These are phyloP conservation scores for Saccharomycopsis babjevae DNA, from an alignment of 805 yeast genomes.

Conservation along the genomic window DNA sequence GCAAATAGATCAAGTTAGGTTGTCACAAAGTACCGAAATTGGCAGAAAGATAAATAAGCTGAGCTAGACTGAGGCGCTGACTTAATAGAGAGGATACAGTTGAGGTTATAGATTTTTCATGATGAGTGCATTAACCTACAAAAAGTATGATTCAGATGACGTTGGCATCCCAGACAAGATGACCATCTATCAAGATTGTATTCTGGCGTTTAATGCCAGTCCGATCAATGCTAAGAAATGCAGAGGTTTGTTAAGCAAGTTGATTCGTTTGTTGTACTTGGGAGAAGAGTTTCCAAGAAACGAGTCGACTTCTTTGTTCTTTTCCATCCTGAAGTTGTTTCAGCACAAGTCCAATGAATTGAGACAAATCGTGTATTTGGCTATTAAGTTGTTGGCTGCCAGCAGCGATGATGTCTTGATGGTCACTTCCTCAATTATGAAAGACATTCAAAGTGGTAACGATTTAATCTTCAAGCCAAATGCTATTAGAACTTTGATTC, in stretches of 20 bases:
- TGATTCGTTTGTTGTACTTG: slow-evolving; percentile 68
- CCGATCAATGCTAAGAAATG: slow-evolving; percentile 85
- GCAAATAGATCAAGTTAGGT: too few relatives aligned
- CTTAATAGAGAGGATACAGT: too few relatives aligned
- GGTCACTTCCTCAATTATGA: slow-evolving; percentile 98
- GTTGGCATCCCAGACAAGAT: slow-evolving; percentile 79
- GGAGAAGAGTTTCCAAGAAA: slow-evolving; percentile 83
- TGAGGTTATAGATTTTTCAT: too few relatives aligned
- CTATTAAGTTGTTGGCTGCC: slow-evolving; percentile 81
- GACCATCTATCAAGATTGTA: slow-evolving; percentile 94
- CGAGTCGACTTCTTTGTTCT: slow-evolving; percentile 88
- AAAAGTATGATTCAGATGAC: slow-evolving; percentile 70
- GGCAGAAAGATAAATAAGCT: too few relatives aligned
- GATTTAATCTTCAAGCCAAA: slow-evolving; percentile 82
- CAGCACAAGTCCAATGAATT: slow-evolving; percentile 81
- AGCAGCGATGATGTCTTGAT: slow-evolving; percentile 86
- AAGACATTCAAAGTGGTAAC: slow-evolving; percentile 80
- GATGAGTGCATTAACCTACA: slow-evolving; percentile 23
- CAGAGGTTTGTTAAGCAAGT: slow-evolving; percentile 69
- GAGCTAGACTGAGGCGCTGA: too few relatives aligned
- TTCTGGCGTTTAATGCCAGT: slow-evolving; percentile 83
- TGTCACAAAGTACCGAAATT: too few relatives aligned
- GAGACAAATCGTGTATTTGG: slow-evolving; percentile 88
- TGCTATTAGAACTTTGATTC: slow-evolving; percentile 83
- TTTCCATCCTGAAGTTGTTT: slow-evolving; percentile 87